Percentiles rank a stretch among this genome's conserved stretches.
Evolutionary conservation across 345 rosid species (phyloP).

Genomic region (Toxicodendron radicans): DNA sequence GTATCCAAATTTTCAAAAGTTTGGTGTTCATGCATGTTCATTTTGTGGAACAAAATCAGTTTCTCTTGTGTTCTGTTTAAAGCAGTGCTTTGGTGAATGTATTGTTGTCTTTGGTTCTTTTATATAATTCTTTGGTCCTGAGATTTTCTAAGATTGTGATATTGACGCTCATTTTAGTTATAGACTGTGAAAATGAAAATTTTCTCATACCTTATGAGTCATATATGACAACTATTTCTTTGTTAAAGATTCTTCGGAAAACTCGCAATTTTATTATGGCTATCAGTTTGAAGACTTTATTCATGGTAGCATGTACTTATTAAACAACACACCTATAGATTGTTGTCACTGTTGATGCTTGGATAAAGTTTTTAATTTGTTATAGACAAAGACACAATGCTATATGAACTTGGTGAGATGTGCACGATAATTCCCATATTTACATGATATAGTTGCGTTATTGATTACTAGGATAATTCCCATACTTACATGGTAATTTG

Average conservation of each 20-base stretch:
- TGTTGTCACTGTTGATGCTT: neutral
- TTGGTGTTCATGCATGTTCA: neutral
- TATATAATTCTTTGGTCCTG: neutral
- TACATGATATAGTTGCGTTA: neutral
- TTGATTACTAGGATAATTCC: neutral
- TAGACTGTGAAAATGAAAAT: neutral
- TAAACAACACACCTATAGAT: neutral
- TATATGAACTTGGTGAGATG: neutral
- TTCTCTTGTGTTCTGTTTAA: neutral
- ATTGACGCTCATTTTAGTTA: neutral
- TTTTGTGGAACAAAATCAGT: neutral
- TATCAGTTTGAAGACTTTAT: slow-evolving; percentile 7
- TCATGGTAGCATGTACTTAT: neutral
- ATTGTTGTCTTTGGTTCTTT: slow-evolving; percentile 1
- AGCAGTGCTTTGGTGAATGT: neutral
- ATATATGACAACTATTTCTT: neutral
- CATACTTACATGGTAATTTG: neutral
- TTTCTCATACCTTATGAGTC: neutral
- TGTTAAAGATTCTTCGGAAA: neutral
- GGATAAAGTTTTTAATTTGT: neutral
- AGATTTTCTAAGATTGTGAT: neutral
- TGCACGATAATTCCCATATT: no score
- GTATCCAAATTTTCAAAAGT: neutral
- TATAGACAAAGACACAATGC: neutral
- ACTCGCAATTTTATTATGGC: neutral